Base-by-base conservation (phyloP, 2,329 filamentous ascomycete species). In the Claviceps spartinae region DNA sequence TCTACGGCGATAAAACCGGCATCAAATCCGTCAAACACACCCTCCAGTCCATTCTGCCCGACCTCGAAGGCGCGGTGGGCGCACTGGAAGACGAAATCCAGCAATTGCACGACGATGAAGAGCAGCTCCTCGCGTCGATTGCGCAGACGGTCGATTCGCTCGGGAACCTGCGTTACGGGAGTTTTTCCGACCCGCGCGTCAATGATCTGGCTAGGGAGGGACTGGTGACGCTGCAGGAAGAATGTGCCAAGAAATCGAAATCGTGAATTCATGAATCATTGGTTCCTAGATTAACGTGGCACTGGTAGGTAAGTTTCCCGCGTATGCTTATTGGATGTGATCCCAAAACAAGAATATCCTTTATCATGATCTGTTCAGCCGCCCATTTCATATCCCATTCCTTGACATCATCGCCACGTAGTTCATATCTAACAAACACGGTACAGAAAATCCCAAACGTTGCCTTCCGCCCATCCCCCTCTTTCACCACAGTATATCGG, bases 121-220 rank as follows among this genome's bases (percentile, higher is more conserved):
- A 74, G 0, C 64, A 65, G 1, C 69, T 88, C 3, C 66, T 85
- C 5, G 71, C 76, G 4, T 77, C 79, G 11, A 76, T 93, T 49
- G 75, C 76, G 57, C 75, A 80, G 52, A 83, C 77, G 0, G 77
- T 93, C 16, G 84, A 84, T 36, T 80, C 78, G 47, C 70, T 95
- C 63, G 94, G 88, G 65, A 87, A 94, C 66, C 73, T 95, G 52
- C 81, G 86, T 46, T 91, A 93, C 61, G 88, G 89, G 40, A 82
- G 82, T 52, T 77, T 93, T 53, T 75, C 78, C 38, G 85, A 86
- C 56, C 66, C 74, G 22, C 74, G 80, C 54, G 68, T 90, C 36
- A 74, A 73, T 26, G 75, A 80, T 47, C 83, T 89, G 57, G 78
- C 88, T 34, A 69, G 88, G 18, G 77, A 83, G 47, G 83, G 83